A percentile compares a stretch with the other conserved stretches of the same genome.
Evolutionary conservation across 129 eudicot species (phyloP).

Genomic region (Solidago caesia): DNA sequence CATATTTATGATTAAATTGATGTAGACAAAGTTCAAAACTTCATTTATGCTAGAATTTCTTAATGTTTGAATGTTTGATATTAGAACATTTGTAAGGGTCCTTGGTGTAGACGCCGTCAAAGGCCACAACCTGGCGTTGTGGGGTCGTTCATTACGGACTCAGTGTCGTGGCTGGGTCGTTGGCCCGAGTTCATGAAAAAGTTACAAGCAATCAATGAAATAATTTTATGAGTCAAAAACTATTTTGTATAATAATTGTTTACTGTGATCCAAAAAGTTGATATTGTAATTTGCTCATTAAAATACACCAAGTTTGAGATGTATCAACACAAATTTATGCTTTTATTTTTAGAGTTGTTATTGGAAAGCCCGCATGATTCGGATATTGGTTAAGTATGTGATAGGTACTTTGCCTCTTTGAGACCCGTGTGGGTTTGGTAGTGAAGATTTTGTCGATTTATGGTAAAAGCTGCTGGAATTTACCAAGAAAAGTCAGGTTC

Average conservation of each 20-base stretch:
- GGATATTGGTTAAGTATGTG: conserved; percentile 7
- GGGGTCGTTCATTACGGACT: too few relatives aligned
- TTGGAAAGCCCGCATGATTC: background rate
- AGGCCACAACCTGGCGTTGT: too few relatives aligned
- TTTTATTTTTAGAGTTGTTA: background rate
- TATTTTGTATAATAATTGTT: background rate
- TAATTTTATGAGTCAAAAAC: too few relatives aligned
- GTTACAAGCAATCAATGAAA: too few relatives aligned
- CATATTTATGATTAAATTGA: too few relatives aligned
- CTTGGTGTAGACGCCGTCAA: too few relatives aligned
- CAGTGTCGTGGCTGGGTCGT: too few relatives aligned
- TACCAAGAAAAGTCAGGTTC: conserved; percentile 16
- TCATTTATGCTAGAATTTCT: too few relatives aligned
- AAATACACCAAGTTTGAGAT: background rate
- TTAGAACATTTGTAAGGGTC: too few relatives aligned
- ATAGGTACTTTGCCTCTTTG: background rate
- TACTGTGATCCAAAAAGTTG: background rate
- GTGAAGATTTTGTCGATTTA: conserved; percentile 15
- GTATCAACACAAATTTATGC: background rate
- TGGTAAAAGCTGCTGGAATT: conserved; percentile 13
- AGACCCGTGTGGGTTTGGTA: conserved; percentile 26
- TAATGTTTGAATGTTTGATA: too few relatives aligned
- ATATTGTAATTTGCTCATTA: background rate
- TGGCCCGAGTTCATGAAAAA: too few relatives aligned
- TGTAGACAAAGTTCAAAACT: too few relatives aligned